Evolutionary conservation across 768 basidiomycete genomes (phyloP), one percentile per base, ranked within the genome.

Genomic region (Naganishia vaughanmartiniae): DNA sequence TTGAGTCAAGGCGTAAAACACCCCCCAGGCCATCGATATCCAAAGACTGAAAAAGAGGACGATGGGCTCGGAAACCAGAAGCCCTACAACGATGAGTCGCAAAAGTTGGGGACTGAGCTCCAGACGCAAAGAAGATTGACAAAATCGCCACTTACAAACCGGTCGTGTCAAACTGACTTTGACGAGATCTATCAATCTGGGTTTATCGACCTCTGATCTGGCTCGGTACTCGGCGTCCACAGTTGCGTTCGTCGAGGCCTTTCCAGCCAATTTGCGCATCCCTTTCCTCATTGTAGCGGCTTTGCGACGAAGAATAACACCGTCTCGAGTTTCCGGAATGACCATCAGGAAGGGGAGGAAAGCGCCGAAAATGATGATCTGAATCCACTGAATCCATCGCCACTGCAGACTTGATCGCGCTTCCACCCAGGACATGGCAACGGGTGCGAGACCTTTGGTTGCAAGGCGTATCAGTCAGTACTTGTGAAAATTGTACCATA

Each of bases 331-430:
- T 79, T 95, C 92, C 55, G 81, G 83, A 84, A 92, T 84, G 66
- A 89, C 70, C 0, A 85, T 80, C 2, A 90, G 78, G 0, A 84
- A 42, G 6, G 87, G 66, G 7, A 87, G 74, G 66, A 87, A 87
- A 1, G 83, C 75, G 1, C 84, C 87, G 31, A 84, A 84, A 39
- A 87, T 76, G 60, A 90, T 89, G 75, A 87, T 82, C 72, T 87
- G 87, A 10, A 90, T 85, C 90, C 90, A 92, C 74, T 91, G 87
- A 31, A 93, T 90, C 90, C 90, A 92, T 34, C 90, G 83, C 90
- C 91, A 92, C 72, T 84, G 83, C 1, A 91, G 77, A 24, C 81
- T 81, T 0, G 82, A 76, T 70, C 87, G 86, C 71, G 85, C 84
- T 75, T 90, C 88, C 26, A 90, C 78, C 72, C 70, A 83, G 17